Base-by-base conservation (phyloP, 768 basidiomycete genomes). In the Dioszegia hungarica region DNA sequence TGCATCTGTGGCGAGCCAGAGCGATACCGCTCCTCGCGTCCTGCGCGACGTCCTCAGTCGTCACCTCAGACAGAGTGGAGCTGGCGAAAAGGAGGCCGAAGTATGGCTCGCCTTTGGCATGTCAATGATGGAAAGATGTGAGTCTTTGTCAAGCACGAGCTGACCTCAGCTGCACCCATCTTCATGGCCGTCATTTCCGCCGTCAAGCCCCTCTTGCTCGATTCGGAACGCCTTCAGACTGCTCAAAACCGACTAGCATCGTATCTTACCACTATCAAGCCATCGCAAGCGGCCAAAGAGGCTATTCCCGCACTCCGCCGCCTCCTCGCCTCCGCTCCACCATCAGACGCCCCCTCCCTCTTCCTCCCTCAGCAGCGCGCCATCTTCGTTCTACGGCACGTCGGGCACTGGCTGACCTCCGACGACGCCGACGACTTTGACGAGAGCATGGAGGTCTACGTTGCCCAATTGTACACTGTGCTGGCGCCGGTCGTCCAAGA, bases 221-320 rank as follows among this genome's bases (percentile, higher is more conserved):
- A 92, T 34, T 53, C 64, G 12, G 60, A 67, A 53, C 34, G 61
- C 14, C 60, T 68, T 57, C 51, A 63, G 8, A 62, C 84, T 84
- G 8, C 82, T 81, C 83, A 92, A 19, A 95, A 93, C 72, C 91
- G 95, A 75, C 80, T 93, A 10, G 93, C 94, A 0, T 86, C 89
- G n/a, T 81, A 80, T 19, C 73, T 92, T 3, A 78, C 88, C 0
- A 87, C 86, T 22, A 79, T 95, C 14, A 81, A 81, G 1, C 71
- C 86, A 0, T 64, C 75, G 5, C 82, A 84, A 40, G 85, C 84
- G n/a, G 84, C 85, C 59, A 81, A 80, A 0, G 82, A 84, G 10
- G 93, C 91, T 0, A 78, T 94, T 4, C 72, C 83, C 24, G 74
- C 83, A 1, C 80, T 97, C 8, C 82, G 87, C 10, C 81, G 84